A percentile compares a stretch with the other conserved stretches of the same genome.
Conservation (phyloP, 495 filamentous ascomycete genomes). For the Geopyxis carbonaria region DNA sequence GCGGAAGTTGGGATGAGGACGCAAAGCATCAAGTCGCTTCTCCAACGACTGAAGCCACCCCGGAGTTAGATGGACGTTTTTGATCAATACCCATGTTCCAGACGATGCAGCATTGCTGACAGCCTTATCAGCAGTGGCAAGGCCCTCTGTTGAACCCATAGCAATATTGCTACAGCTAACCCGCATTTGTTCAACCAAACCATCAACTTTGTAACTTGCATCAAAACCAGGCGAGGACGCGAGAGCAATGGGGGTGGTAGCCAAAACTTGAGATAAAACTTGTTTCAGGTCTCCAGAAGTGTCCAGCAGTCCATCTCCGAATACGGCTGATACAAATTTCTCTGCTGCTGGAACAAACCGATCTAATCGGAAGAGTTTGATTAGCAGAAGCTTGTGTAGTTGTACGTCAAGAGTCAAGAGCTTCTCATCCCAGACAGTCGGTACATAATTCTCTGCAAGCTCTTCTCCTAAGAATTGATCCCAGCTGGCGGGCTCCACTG, state of each 20-base stretch:
- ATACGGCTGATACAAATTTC: slow-evolving; percentile 72
- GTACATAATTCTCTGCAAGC: slow-evolving; percentile 73
- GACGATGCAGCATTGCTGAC: slow-evolving; percentile 82
- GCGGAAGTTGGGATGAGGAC: slow-evolving; percentile 84
- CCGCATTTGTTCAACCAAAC: slow-evolving; percentile 64
- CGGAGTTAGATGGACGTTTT: slow-evolving; percentile 95
- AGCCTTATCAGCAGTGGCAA: slow-evolving; percentile 84
- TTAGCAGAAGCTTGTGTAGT: slow-evolving; percentile 67
- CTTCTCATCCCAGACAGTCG: slow-evolving; percentile 51
- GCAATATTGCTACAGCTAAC: slow-evolving; percentile 87
- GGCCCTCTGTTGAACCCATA: slow-evolving; percentile 93
- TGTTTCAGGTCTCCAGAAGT: slow-evolving; percentile 67
- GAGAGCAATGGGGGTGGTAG: slow-evolving; percentile 73
- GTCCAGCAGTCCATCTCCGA: slow-evolving; percentile 70
- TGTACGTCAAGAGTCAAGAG: slow-evolving; percentile 51
- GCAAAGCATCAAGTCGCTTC: slow-evolving; percentile 87
- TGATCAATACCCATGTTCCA: slow-evolving; percentile 91
- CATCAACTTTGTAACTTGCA: slow-evolving; percentile 96
- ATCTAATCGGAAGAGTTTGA: slow-evolving; percentile 91
- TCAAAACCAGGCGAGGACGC: slow-evolving; percentile 94
- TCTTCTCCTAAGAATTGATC: slow-evolving; percentile 68
- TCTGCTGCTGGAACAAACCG: slow-evolving; percentile 85
- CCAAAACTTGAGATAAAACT: slow-evolving; percentile 65
- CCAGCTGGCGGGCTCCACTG: slow-evolving; percentile 48
- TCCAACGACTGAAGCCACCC: slow-evolving; percentile 93